Evolutionary conservation across 2,329 filamentous ascomycete species (phyloP).

Genomic region (Epichloe festucae): DNA sequence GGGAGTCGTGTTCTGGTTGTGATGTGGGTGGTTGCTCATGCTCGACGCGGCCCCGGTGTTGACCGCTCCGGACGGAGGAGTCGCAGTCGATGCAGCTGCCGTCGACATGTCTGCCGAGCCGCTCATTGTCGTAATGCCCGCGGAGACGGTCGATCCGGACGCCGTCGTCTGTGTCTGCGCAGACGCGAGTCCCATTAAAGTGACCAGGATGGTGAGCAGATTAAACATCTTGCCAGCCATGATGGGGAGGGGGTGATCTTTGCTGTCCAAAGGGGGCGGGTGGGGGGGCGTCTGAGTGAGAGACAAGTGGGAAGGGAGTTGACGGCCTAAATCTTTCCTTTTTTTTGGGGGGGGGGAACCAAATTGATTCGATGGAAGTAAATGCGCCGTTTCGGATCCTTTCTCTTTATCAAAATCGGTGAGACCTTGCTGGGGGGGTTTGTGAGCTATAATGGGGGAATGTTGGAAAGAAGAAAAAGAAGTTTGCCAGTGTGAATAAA

Average conservation of each 20-base stretch:
- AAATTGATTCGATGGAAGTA: no score
- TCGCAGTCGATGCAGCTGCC: not conserved
- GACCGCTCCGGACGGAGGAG: not conserved
- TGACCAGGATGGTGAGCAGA: not conserved
- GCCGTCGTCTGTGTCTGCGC: conserved; percentile 2
- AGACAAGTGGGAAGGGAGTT: not conserved
- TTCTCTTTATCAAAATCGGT: no score
- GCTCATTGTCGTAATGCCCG: not conserved
- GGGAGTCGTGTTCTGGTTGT: not conserved
- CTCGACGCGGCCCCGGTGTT: not conserved
- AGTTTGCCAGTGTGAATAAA: not conserved
- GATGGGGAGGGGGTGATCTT: not conserved
- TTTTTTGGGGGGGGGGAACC: no score
- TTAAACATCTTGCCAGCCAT: conserved; percentile 2
- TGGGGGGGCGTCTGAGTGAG: not conserved
- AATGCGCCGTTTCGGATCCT: no score
- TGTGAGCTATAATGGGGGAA: no score
- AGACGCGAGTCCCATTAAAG: not conserved
- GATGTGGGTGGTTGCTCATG: not conserved
- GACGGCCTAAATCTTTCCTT: no score
- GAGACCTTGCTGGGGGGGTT: no score
- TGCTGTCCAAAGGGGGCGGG: not conserved
- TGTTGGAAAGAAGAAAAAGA: not conserved
- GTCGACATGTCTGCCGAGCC: not conserved
- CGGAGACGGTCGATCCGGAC: not conserved